Conservation (phyloP, 2,329 filamentous ascomycete genomes). For the Escovopsis sp. region DNA sequence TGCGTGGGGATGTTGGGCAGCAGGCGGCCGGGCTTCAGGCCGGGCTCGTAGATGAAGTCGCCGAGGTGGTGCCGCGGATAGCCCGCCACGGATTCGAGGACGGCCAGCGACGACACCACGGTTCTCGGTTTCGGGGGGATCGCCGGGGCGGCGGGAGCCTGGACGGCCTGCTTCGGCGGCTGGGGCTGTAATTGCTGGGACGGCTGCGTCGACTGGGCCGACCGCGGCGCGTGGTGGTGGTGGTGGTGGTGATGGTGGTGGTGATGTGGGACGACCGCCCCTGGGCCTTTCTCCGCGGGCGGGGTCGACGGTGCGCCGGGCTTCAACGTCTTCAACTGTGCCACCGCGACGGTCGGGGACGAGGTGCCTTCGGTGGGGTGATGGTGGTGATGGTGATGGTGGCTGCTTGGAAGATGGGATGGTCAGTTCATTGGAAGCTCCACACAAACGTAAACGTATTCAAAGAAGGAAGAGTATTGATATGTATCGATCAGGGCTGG, state of each 20-base stretch:
- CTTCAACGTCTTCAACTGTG: constrained; percentile 36
- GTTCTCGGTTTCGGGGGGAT: constrained; percentile 48
- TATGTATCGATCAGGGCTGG: constrained; percentile 13
- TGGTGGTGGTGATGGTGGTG: constrained; percentile 41
- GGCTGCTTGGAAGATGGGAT: constrained; percentile 11
- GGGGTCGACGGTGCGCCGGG: constrained; percentile 30
- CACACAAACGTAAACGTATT: not conserved
- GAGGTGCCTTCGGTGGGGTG: constrained; percentile 33
- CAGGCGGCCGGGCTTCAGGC: constrained; percentile 39
- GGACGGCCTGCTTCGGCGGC: constrained; percentile 12
- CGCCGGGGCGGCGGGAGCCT: constrained; percentile 9
- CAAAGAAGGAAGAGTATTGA: too few species aligned
- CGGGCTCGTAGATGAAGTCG: constrained; percentile 65
- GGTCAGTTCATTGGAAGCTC: not conserved
- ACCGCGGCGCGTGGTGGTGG: constrained; percentile 20
- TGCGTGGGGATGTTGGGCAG: constrained; percentile 25
- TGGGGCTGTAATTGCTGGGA: constrained; percentile 13
- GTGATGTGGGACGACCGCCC: constrained; percentile 13
- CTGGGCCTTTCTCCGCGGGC: constrained; percentile 26
- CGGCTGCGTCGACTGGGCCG: constrained; percentile 18
- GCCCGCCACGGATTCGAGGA: constrained; percentile 57
- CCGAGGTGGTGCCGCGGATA: constrained; percentile 69
- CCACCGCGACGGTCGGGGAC: constrained; percentile 26
- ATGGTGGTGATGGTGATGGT: constrained; percentile 48
- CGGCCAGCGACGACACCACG: constrained; percentile 51